phyloP scores from a whole-genome alignment of 331 rosid species.

The Acacia concinna region DNA sequence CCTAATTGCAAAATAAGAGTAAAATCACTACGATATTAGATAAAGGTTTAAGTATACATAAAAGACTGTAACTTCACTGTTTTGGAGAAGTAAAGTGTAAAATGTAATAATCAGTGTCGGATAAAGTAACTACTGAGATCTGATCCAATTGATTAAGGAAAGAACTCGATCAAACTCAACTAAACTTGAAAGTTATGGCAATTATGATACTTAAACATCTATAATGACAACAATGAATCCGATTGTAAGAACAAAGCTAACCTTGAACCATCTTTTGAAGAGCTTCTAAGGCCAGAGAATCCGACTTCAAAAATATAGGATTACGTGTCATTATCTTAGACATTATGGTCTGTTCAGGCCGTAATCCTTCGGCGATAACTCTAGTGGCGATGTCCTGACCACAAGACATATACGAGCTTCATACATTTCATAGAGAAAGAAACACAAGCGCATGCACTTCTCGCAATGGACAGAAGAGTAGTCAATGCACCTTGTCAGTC shows the following conservation, averaged over 20 bases:
- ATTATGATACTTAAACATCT: not conserved
- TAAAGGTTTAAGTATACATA: not conserved
- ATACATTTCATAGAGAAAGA: not conserved
- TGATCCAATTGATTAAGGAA: not conserved
- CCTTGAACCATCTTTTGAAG: conserved; percentile 97
- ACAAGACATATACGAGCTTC: conserved; percentile 15
- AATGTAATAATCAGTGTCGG: not conserved
- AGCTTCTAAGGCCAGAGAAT: conserved; percentile 86
- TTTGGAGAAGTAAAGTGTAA: conserved; percentile 1
- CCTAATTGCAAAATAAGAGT: not conserved
- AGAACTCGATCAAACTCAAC: not conserved
- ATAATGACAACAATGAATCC: not conserved
- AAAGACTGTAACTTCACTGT: not conserved
- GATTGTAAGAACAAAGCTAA: conserved; percentile 30
- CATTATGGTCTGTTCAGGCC: conserved; percentile 73
- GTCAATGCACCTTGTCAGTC: conserved; percentile 76
- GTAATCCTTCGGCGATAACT: conserved; percentile 83
- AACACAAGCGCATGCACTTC: not conserved
- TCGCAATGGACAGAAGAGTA: not conserved
- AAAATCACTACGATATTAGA: not conserved
- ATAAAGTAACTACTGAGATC: not conserved
- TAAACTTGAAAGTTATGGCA: not conserved
- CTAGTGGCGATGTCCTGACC: conserved; percentile 75
- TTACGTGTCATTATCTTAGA: conserved; percentile 87
- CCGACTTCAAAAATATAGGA: conserved; percentile 81